A percentile compares a stretch with the other conserved stretches of the same genome.
phyloP scores from a whole-genome alignment of 208 protist genomes.

The Trypanosoma caninum region DNA sequence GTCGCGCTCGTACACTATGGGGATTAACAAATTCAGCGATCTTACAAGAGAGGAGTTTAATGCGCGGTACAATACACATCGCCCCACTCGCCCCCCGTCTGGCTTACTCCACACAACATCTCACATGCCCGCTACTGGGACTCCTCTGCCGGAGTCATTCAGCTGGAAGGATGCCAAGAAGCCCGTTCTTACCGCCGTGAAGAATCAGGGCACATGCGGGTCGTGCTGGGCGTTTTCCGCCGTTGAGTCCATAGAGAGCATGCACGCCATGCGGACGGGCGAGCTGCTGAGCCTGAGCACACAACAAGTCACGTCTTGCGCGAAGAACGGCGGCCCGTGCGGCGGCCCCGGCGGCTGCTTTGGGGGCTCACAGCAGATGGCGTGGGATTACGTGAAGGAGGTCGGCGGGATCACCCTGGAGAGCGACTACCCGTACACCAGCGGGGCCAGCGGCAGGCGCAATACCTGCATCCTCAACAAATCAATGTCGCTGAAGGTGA shows the following conservation, averaged over 20 bases:
- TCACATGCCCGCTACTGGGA: too few species aligned
- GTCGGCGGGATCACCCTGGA: slow-evolving; percentile 60
- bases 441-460: slow-evolving; percentile 39
- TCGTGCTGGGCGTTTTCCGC: slow-evolving; percentile 73
- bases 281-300: slow-evolving; percentile 79
- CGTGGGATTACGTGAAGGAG: slow-evolving; percentile 69
- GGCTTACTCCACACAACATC: too few species aligned
- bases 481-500: slow-evolving; percentile 18
- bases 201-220: slow-evolving; percentile 79
- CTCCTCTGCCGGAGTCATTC: slow-evolving; percentile 16
- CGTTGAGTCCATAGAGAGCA: slow-evolving; percentile 74
- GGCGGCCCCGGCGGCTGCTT: slow-evolving; percentile 70
- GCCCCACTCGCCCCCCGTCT: too few species aligned
- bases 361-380: slow-evolving; percentile 71
- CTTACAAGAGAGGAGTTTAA: slow-evolving; percentile 46
- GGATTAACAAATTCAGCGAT: slow-evolving; percentile 49
- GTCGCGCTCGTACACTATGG: slow-evolving; percentile 16
- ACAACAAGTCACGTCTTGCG: slow-evolving; percentile 93
- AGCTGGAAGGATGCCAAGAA: slow-evolving; percentile 29
- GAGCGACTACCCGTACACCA: slow-evolving; percentile 71
- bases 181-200: slow-evolving; percentile 56
- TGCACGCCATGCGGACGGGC: slow-evolving; percentile 51
- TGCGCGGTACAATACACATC: too few species aligned
- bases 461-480: slow-evolving; percentile 17
- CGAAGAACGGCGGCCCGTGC: slow-evolving; percentile 47